Evolutionary conservation across 169 alveolate species (phyloP), one percentile per base, ranked within the genome.

Genomic region (Eimeria necatrix): DNA sequence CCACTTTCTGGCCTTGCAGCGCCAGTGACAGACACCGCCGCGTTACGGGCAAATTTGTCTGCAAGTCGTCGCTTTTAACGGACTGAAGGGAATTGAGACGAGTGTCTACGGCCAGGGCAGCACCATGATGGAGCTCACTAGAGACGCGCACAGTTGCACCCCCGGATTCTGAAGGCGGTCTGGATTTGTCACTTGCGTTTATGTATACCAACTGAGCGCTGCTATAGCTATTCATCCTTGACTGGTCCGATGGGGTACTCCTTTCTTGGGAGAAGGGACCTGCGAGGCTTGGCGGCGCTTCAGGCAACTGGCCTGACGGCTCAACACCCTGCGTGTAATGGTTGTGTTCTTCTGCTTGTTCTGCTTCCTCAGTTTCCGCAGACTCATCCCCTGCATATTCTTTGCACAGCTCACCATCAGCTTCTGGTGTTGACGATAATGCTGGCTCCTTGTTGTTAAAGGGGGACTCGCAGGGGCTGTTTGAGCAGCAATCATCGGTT

Each of bases 151-250:
- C 59, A 41, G 22, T 26, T 81, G 74, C 26, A 22, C 49, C 56
- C 46, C 73, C 53, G 60, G 6, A 70, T 14, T 53, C 48, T 9
- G 73, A 53, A 52, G 51, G 52, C 49, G 73, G 46, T 24, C 90
- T 51, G 10, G 74, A 0, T 53, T 10, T 70, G 20, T 81, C 90
- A 51, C 26, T n/a, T 49, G 20, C 16, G 32, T 73, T 73, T 24
- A 26, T 16, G 24, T 70, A 81, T 8, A 14, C 8, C 74, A 81
- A 16, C 22, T 73, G 4, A 52, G 90, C 52, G 90, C 90, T 81
- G 90, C 74, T 81, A 73, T 26, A 52, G 90, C 90, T 81, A 51
- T 46, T 52, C 90, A 81, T 81, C 46, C 90, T 46, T 24, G 90
- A 20, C 16, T 48, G 53, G 74, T 78, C 68, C 73, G 20, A 18